Conservation (phyloP, 2,329 filamentous ascomycete genomes). For the Epichloe scottii region DNA sequence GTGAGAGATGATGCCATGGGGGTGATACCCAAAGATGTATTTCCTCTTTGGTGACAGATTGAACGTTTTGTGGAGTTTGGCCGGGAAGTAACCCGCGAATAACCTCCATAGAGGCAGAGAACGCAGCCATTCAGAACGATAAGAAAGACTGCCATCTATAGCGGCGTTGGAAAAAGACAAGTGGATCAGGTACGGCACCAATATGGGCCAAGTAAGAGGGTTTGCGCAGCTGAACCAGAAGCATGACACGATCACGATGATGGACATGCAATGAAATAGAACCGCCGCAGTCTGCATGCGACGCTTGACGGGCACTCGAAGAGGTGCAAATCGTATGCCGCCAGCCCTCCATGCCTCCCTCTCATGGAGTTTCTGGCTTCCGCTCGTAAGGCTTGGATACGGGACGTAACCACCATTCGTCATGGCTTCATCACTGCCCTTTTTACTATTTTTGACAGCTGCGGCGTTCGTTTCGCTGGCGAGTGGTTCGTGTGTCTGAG, state of each 20-base stretch:
- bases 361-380: slow-evolving; percentile 12
- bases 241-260: slow-evolving; percentile 56
- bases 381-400: slow-evolving; percentile 18
- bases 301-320: slow-evolving; percentile 58
- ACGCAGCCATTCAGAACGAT: slow-evolving; percentile 64
- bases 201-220: slow-evolving; percentile 76
- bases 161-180: slow-evolving; percentile 68
- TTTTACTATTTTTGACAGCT: neutral
- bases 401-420: slow-evolving; percentile 7
- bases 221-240: slow-evolving; percentile 91
- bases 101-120: slow-evolving; percentile 69
- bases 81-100: slow-evolving; percentile 88
- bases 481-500: neutral
- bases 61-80: slow-evolving; percentile 72
- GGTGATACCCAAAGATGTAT: slow-evolving; percentile 96
- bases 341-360: slow-evolving; percentile 24
- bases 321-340: slow-evolving; percentile 72
- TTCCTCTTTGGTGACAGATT: slow-evolving; percentile 69
- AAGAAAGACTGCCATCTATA: slow-evolving; percentile 60
- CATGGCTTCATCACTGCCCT: neutral
- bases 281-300: slow-evolving; percentile 70
- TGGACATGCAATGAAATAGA: slow-evolving; percentile 58
- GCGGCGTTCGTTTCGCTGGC: neutral
- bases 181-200: slow-evolving; percentile 69
- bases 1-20: slow-evolving; percentile 93